These are phyloP conservation scores for Backusella luteola DNA, from an alignment of 192 early-diverging fungal species.

Conservation along the genomic window DNA sequence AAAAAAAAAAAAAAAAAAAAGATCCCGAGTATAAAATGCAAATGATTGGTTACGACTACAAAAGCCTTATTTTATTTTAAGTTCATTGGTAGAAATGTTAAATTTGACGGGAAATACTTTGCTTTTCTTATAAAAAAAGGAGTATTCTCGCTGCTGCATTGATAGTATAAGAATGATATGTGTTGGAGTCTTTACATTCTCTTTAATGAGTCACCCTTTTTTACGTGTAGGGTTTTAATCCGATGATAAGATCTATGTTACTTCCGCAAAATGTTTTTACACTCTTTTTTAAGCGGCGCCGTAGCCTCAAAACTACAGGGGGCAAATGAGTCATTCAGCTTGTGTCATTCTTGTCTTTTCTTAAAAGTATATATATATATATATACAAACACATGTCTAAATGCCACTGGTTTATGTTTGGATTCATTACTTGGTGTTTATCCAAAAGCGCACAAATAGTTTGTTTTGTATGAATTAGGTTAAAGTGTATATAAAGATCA, in stretches of 20 bases:
- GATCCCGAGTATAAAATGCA: background rate
- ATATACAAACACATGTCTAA: too few species aligned
- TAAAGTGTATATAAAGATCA: background rate
- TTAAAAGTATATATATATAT: background rate
- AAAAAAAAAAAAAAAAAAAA: background rate
- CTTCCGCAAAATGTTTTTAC: background rate
- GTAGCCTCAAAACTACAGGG: background rate
- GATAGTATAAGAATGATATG: background rate
- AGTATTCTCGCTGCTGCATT: background rate
- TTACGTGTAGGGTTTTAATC: background rate
- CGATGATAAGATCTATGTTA: conserved; percentile 2
- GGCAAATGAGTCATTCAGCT: conserved; percentile 2
- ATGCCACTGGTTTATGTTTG: too few species aligned
- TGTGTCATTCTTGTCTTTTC: background rate
- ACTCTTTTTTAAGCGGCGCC: background rate
- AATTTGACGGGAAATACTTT: too few species aligned
- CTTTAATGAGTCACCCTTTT: background rate
- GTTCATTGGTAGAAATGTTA: too few species aligned
- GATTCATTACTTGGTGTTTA: too few species aligned
- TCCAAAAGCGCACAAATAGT: background rate
- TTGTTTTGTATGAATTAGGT: background rate
- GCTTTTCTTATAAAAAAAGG: background rate
- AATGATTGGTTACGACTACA: background rate
- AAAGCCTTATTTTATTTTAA: background rate
- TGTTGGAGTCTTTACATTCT: background rate